phyloP scores from a whole-genome alignment of 345 rosid species.

The Trapa bicornis region DNA sequence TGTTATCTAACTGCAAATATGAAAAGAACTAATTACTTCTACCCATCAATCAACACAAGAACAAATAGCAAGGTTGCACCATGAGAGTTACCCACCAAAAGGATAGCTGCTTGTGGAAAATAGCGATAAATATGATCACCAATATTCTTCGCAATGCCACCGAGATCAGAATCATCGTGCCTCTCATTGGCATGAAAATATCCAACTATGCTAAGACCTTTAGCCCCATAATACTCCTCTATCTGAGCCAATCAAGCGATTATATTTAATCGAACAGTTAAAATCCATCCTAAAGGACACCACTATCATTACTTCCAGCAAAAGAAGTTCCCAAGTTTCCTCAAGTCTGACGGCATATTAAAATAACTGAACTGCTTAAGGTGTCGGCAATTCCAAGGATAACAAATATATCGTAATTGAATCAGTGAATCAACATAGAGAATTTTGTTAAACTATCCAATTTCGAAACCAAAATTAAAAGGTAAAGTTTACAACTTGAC shows the following conservation, averaged over 20 bases:
- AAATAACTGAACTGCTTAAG: too few relatives aligned
- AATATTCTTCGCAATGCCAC: conserved; percentile 67
- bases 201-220: conserved; percentile 70
- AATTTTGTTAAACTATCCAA: neutral
- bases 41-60: neutral
- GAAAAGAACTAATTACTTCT: neutral
- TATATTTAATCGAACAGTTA: neutral
- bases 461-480: neutral
- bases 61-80: neutral
- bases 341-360: neutral
- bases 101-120: conserved; percentile 62
- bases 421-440: neutral
- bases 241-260: conserved; percentile 32
- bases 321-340: neutral
- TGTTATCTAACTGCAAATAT: conserved; percentile 63
- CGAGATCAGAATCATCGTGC: conserved; percentile 64
- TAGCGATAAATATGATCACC: conserved; percentile 83
- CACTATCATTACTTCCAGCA: neutral
- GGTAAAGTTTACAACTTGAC: neutral
- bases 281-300: neutral
- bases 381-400: too few relatives aligned
- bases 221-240: conserved; percentile 63
- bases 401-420: too few relatives aligned
- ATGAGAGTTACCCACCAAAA: conserved; percentile 42
- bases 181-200: conserved; percentile 95